These are phyloP conservation scores for Pseudozyma pruni DNA, from an alignment of 1,284 basidiomycete genomes.

Conservation along the genomic window DNA sequence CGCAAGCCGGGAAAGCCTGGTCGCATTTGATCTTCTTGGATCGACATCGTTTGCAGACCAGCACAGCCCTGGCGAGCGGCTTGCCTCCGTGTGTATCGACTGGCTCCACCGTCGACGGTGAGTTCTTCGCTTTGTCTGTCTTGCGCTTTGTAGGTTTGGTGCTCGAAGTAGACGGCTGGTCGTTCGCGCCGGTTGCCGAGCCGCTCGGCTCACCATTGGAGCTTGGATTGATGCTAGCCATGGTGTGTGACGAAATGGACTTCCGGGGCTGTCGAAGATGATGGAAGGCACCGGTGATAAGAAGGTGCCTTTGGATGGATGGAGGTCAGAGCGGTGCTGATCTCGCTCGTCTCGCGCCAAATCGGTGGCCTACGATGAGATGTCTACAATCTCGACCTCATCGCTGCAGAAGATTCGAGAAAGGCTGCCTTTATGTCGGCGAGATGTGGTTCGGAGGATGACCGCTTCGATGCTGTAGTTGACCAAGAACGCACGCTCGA, in stretches of 20 bases:
- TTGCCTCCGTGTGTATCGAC: slow-evolving; percentile 21
- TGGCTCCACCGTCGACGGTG: slow-evolving; percentile 11
- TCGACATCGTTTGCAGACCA: slow-evolving; percentile 48
- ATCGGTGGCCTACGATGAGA: background rate
- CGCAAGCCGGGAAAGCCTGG: slow-evolving; percentile 48
- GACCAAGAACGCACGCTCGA: no score
- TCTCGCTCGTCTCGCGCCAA: no score
- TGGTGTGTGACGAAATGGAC: no score
- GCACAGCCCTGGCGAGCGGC: slow-evolving; percentile 41
- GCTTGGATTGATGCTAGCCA: slow-evolving; percentile 3
- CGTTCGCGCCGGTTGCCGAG: slow-evolving; percentile 8
- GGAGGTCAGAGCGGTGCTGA: no score
- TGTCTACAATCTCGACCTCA: no score
- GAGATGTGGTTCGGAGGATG: no score
- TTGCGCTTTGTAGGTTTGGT: slow-evolving; percentile 30
- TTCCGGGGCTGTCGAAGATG: no score
- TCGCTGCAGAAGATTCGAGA: no score
- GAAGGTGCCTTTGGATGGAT: no score
- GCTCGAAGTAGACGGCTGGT: slow-evolving; percentile 2
- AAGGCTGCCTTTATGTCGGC: no score
- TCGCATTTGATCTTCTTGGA: slow-evolving; percentile 56
- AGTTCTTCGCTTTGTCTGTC: slow-evolving; percentile 13
- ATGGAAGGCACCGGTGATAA: no score
- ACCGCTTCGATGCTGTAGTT: no score
- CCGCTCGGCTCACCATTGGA: slow-evolving; percentile 24